Conservation (phyloP, 1,284 basidiomycete species). For the Meira nashicola region DNA sequence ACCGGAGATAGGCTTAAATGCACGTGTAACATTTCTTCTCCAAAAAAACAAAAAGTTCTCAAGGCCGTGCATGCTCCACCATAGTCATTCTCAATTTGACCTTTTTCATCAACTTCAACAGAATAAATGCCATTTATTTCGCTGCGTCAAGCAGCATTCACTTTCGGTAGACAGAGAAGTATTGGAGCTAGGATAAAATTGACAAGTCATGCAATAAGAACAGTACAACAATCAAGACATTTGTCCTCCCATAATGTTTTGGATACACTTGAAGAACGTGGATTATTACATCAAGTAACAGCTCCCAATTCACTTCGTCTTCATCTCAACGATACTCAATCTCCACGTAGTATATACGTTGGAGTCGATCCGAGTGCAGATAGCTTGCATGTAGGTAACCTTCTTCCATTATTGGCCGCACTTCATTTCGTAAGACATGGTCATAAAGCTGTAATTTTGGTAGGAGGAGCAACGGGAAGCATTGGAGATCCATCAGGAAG, state of each 20-base stretch:
- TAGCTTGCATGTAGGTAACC: constrained; percentile 86
- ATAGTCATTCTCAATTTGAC: too few relatives aligned
- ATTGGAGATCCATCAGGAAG: constrained; percentile 95
- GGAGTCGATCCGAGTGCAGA: constrained; percentile 89
- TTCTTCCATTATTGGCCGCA: constrained; percentile 78
- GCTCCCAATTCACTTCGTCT: constrained; percentile 7
- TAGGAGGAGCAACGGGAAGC: constrained; percentile 92
- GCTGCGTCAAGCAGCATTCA: too few relatives aligned
- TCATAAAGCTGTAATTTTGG: constrained; percentile 74
- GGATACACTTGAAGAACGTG: background rate
- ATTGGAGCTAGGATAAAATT: too few relatives aligned
- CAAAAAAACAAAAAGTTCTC: too few relatives aligned
- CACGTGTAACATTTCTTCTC: too few relatives aligned
- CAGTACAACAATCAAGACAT: too few relatives aligned
- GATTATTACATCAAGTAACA: constrained; percentile 3
- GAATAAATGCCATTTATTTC: too few relatives aligned
- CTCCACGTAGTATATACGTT: constrained; percentile 65
- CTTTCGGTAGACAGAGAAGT: too few relatives aligned
- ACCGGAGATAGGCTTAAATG: too few relatives aligned
- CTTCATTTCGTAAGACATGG: constrained; percentile 80
- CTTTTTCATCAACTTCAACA: too few relatives aligned
- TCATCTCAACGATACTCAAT: constrained; percentile 5
- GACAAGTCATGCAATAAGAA: too few relatives aligned
- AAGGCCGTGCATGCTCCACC: too few relatives aligned
- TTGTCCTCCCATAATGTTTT: constrained; percentile 1